Base-by-base conservation (phyloP, 345 rosid species). In the Geranium brycei region DNA sequence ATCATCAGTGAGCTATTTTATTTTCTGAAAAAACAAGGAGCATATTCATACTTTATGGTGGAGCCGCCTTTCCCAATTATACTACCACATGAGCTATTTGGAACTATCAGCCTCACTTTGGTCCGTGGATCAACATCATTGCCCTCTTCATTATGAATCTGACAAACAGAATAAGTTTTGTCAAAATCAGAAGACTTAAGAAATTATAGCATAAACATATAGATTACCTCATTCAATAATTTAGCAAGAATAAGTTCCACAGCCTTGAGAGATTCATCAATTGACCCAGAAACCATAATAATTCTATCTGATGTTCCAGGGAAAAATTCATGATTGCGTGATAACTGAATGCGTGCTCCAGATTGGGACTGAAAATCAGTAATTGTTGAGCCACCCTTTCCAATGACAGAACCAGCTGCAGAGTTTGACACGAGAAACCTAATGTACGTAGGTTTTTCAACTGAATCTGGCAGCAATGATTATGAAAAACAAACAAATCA, bases 51-150 rank as follows among this genome's bases (percentile, higher is more conserved):
- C 99, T 91, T 95, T 79, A 95, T 95, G 32, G 86, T 91, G 71
- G 93, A 80, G 57, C 99, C 97, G 81, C 95, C 99, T 80, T 91
- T 95, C 65, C 99, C 99, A 75, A 95, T 95, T 65, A 95, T 95
- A 80, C 99, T 83, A 65, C 99, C 99, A 71, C 99, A 95, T 61
- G 91, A 89, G 79, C 85, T 82, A 74, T 95, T 91, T 53, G 99
- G 96, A 80, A 91, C 99, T 64, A 91, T 76, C 53, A 95, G 72
- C 78, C 95, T 95, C 76, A 95, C 81, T 81, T 85, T 95, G 69
- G 82, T 78, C 77, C 85, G 87, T 69, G 87, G 91, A 75, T 86
- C 99, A 77, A 61, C 82, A 55, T 88, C 96, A 68, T 68, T 79
- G 61, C 85, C 95, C 30, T 85, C 91, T 75, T 88, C 89, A 73